phyloP scores from a whole-genome alignment of 331 rosid species.

The Stylosanthes scabra region DNA sequence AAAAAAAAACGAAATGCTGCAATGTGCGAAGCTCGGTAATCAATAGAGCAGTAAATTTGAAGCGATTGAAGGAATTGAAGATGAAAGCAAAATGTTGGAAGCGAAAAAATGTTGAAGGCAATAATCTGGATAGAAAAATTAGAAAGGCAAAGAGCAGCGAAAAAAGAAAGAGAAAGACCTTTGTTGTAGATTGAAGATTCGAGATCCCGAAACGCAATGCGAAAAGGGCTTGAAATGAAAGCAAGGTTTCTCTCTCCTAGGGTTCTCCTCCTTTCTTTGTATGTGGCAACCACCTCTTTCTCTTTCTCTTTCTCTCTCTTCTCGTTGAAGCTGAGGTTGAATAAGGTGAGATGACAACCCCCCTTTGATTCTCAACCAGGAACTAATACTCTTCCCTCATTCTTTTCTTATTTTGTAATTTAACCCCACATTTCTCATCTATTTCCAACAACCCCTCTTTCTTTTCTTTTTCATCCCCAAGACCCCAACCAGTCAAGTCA shows the following conservation, averaged over 20 bases:
- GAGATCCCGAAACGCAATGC: conserved; percentile 74
- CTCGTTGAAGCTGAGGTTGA: conserved; percentile 41
- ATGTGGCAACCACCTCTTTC: conserved; percentile 2
- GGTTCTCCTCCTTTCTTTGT: conserved; percentile 50
- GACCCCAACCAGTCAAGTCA: too few species aligned
- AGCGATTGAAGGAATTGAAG: conserved; percentile 16
- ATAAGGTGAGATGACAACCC: conserved; percentile 16
- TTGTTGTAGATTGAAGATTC: conserved; percentile 55
- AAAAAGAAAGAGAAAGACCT: conserved; percentile 43
- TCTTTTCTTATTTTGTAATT: not conserved
- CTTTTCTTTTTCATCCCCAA: conserved; percentile 28
- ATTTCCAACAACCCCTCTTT: not conserved
- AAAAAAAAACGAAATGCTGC: conserved; percentile 11
- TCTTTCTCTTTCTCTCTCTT: conserved; percentile 34
- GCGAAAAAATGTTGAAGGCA: conserved; percentile 19
- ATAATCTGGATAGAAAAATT: conserved; percentile 25
- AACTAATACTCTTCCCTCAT: not conserved
- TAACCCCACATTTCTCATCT: not conserved
- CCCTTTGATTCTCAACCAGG: conserved; percentile 16
- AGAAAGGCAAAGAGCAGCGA: not conserved
- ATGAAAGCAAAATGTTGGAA: not conserved
- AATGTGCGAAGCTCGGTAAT: conserved; percentile 30
- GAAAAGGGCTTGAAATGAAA: conserved; percentile 45
- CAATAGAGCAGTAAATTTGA: not conserved
- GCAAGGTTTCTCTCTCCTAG: conserved; percentile 47